Evolutionary conservation across 2,329 filamentous ascomycete genomes (phyloP), one percentile per base, ranked within the genome.

Genomic region (Colletotrichum spinosum): DNA sequence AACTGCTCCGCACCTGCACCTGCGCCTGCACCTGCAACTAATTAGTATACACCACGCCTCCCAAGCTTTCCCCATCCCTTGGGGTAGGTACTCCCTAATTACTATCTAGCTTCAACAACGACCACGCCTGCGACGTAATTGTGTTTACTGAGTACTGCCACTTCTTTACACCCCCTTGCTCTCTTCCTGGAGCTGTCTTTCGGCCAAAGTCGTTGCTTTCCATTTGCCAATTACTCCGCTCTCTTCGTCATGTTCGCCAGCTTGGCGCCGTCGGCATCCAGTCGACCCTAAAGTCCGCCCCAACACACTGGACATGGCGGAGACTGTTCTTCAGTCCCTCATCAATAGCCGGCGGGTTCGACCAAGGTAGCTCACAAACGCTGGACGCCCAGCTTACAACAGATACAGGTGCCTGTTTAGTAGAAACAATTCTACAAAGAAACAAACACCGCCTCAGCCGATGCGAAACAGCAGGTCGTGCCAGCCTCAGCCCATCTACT

Each of bases 381-480:
- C 37, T 53, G 63, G 49, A 44, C 48, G 48, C 17, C 55, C 45
- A 53, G 49, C 55, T 44, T 37, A 50, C 33, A 33, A 11, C 34
- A 35, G 13, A 39, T 13, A 46, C 7, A 6, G 11, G 44, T 13
- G 4, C 12, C 54, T 15, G 17, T 25, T 48, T 55, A 44, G 42
- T 45, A 55, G 37, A 46, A 44, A 33, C n/a, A 35, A 9, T 37
- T 6, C 62, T 37, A 66, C 63, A 66, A 62, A 65, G 63, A 66
- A 66, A 66, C 58, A 66, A 57, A 57, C 63, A 66, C 53, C 44
- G 63, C 58, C 58, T 63, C 52, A 38, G 33, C 39, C 59, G 58
- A 66, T 63, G 33, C 63, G 63, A 66, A 66, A 66, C 63, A 52
- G 63, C 63, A 63, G 58, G 52, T 46, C 41, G 48, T 60, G 15